Evolutionary conservation across 306 rosid genomes (phyloP), one percentile per base, ranked within the genome.

Genomic region (Luffa acutangula): DNA sequence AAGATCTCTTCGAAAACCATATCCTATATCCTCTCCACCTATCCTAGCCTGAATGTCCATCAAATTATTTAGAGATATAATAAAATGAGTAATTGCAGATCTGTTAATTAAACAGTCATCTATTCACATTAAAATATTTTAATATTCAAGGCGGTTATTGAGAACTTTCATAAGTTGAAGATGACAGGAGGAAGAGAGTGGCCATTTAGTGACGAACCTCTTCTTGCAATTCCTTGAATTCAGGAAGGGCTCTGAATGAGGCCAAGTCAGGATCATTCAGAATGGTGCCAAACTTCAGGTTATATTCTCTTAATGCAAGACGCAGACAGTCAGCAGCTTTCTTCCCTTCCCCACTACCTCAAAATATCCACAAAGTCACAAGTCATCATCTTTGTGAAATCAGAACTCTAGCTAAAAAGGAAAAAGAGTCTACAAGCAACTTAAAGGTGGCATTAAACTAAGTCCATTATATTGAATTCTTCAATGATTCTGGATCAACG

Each of bases 251-350:
- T 88, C 99, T 85, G 83, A 95, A 92, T 69, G 99, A 93, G 84
- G 99, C 96, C 93, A 95, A 86, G 86, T 95, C 97, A 20, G 99
- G 97, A 87, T 95, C 97, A 82, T 95, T 95, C 86, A 95, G 89
- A 87, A 95, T 88, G 54, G 99, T 95, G 76, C 92, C 95, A 71
- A 93, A 95, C 88, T 95, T 95, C 78, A 95, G 94, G 82, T 89
- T 84, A 89, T 93, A 93, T 51, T 93, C 97, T 85, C 85, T 95
- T 84, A 95, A 86, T 64, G 97, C 97, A 72, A 88, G 88, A 62
- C 97, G 97, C 48, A 95, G 94, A 82, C 92, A 91, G 41, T 90
- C 96, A 49, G 97, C 93, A 48, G 97, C 96, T 84, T 90, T 93
- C 89, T 87, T 89, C 85, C 97, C 99, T 86, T 95, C 97, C 90